Conservation (phyloP, 768 basidiomycete genomes). For the Leccinum truebloodii region DNA sequence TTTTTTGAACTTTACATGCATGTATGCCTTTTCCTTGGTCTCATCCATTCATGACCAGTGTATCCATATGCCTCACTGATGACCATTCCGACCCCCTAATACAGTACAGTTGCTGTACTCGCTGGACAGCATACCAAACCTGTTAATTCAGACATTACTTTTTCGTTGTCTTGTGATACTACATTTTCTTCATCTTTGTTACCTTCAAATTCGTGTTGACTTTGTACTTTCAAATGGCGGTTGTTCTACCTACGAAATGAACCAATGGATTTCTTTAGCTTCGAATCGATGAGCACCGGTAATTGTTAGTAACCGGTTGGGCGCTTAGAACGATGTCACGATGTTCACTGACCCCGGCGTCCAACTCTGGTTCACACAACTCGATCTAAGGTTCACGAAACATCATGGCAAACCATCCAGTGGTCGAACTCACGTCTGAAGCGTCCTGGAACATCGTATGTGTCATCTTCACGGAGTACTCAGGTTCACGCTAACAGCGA, state of each 20-base stretch:
- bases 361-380: not conserved
- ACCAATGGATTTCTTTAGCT: slow-evolving; percentile 2
- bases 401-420: slow-evolving; percentile 64
- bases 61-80: slow-evolving; percentile 33
- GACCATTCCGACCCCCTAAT: slow-evolving; percentile 17
- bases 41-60: slow-evolving; percentile 19
- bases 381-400: not conserved
- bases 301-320: slow-evolving; percentile 11
- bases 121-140: slow-evolving; percentile 28
- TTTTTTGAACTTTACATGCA: slow-evolving; percentile 23
- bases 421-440: slow-evolving; percentile 76
- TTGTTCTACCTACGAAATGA: slow-evolving; percentile 8
- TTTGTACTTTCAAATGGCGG: slow-evolving; percentile 9
- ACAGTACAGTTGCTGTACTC: slow-evolving; percentile 30
- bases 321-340: not conserved
- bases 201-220: slow-evolving; percentile 1
- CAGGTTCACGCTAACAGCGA: slow-evolving; percentile 8
- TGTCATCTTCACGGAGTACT: slow-evolving; percentile 5
- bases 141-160: slow-evolving; percentile 25
- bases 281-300: slow-evolving; percentile 1
- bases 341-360: not conserved
- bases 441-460: slow-evolving; percentile 86
- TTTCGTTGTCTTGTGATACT: slow-evolving; percentile 9
- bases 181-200: not conserved
- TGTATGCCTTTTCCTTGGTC: slow-evolving; percentile 3